A percentile compares a stretch with the other conserved stretches of the same genome.
Conservation (phyloP, 768 basidiomycete species). For the Leccinum variicolor region DNA sequence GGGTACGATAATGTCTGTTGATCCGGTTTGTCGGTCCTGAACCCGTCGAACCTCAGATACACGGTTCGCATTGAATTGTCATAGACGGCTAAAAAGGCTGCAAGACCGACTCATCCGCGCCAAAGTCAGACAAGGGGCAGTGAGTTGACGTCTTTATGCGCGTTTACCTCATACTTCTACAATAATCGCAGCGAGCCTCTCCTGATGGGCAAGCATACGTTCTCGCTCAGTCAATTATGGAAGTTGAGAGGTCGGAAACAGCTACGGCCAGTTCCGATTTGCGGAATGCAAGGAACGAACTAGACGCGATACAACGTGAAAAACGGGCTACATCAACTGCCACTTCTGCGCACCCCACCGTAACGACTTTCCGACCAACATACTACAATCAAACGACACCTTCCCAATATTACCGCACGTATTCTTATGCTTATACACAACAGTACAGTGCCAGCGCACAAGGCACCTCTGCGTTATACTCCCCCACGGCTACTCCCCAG, state of each 20-base stretch:
- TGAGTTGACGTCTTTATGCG: conserved; percentile 29
- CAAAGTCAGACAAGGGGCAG: conserved; percentile 54
- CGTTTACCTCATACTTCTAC: neutral
- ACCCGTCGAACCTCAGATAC: conserved; percentile 48
- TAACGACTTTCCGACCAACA: conserved; percentile 39
- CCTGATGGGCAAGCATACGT: conserved; percentile 63
- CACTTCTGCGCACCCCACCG: conserved; percentile 30
- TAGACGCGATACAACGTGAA: conserved; percentile 67
- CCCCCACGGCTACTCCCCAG: conserved; percentile 33
- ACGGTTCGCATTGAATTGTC: conserved; percentile 64
- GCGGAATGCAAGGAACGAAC: conserved; percentile 57
- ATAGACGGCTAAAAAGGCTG: conserved; percentile 53
- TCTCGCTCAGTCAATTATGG: conserved; percentile 61
- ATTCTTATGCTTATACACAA: conserved; percentile 64
- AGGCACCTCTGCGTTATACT: conserved; percentile 22
- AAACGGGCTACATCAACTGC: conserved; percentile 45
- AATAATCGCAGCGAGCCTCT: conserved; percentile 46
- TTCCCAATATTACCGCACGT: conserved; percentile 60
- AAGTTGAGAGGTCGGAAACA: conserved; percentile 63
- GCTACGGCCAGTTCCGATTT: conserved; percentile 55
- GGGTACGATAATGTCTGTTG: conserved; percentile 35
- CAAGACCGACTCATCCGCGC: conserved; percentile 56
- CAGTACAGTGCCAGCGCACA: conserved; percentile 39
- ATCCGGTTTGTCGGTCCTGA: neutral
- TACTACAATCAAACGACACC: conserved; percentile 36